Percentiles rank a stretch among this genome's conserved stretches.
phyloP scores from a whole-genome alignment of 208 protist genomes.

The Trypanosomatidae sp. region DNA sequence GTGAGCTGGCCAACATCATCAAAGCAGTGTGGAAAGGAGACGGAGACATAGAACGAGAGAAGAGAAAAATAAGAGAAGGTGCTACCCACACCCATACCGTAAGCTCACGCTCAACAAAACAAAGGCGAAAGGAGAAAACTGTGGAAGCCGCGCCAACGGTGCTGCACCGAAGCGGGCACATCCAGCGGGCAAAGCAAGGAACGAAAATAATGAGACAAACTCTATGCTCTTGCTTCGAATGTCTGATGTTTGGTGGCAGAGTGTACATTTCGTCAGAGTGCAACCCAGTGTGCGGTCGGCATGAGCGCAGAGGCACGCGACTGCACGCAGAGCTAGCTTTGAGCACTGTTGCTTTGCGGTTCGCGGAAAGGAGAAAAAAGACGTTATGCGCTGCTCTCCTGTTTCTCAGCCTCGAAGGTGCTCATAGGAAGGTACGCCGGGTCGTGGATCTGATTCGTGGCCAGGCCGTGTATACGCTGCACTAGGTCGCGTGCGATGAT shows the following conservation, averaged over 20 bases:
- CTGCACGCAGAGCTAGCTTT: background rate
- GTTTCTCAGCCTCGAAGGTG: slow-evolving; percentile 34
- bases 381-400: slow-evolving; percentile 15
- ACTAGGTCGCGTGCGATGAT: slow-evolving; percentile 91
- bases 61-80: background rate
- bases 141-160: background rate
- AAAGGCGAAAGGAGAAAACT: background rate
- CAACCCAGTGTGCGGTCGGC: background rate
- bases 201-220: background rate
- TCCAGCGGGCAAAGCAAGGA: background rate
- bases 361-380: background rate
- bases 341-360: background rate
- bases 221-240: background rate
- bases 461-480: slow-evolving; percentile 64
- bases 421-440: slow-evolving; percentile 62
- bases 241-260: background rate
- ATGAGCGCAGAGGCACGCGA: background rate
- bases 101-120: background rate
- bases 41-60: background rate
- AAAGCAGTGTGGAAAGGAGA: background rate
- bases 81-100: background rate
- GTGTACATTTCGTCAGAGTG: background rate
- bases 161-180: background rate
- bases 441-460: slow-evolving; percentile 38
- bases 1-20: background rate